phyloP scores from a whole-genome alignment of 2,329 filamentous ascomycete genomes.

The Aspergillus pseudoglaucus region DNA sequence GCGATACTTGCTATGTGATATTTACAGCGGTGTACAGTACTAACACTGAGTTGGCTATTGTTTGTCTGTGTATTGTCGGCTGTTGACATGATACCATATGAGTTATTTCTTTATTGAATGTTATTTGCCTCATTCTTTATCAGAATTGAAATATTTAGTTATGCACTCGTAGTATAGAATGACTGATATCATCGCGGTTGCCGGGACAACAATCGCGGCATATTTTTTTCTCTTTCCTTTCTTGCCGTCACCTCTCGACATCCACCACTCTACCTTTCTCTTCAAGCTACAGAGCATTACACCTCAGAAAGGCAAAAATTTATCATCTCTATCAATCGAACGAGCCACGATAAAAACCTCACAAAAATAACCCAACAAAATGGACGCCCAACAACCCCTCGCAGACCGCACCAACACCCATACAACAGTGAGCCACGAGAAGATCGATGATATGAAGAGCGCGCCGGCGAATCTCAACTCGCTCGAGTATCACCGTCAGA shows the following conservation, averaged over 20 bases:
- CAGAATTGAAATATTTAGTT: background rate
- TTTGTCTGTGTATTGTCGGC: too few relatives aligned
- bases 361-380: constrained; percentile 10
- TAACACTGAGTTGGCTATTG: too few relatives aligned
- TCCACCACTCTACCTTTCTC: background rate
- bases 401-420: constrained; percentile 39
- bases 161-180: background rate
- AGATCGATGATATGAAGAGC: constrained; percentile 26
- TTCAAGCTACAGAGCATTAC: background rate
- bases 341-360: background rate
- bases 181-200: constrained; percentile 19
- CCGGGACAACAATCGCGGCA: constrained; percentile 34
- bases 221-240: constrained; percentile 16
- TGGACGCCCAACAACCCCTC: constrained; percentile 33
- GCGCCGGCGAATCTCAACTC: constrained; percentile 25
- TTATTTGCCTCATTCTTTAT: too few relatives aligned
- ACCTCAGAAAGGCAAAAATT: background rate
- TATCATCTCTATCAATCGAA: constrained; percentile 4
- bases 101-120: too few relatives aligned
- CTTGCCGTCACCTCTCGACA: constrained; percentile 3
- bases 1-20: too few relatives aligned
- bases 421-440: constrained; percentile 21
- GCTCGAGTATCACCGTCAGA: constrained; percentile 40
- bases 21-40: too few relatives aligned
- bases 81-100: too few relatives aligned